Conservation (phyloP, 352 stramenopile genomes). For the Phytopythium delawarense region DNA sequence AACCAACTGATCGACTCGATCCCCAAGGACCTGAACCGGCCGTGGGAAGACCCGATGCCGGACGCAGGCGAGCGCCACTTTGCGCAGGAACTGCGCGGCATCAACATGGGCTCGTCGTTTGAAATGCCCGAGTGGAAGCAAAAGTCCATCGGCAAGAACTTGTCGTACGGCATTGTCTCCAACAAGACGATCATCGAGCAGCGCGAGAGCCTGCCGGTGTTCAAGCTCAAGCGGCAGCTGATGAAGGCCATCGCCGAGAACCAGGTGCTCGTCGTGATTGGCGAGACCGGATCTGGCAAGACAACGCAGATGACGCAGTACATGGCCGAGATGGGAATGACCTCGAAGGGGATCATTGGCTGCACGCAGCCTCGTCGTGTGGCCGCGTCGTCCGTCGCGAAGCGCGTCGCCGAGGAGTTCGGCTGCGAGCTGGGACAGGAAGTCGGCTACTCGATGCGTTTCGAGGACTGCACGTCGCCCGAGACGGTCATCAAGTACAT, state of each 20-base stretch:
- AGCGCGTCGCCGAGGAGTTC: slow-evolving; percentile 97
- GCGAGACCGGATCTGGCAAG: slow-evolving; percentile 98
- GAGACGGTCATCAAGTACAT: slow-evolving; percentile 99
- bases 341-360: slow-evolving; percentile 95
- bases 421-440: slow-evolving; percentile 91
- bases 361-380: slow-evolving; percentile 98
- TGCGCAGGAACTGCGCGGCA: slow-evolving; percentile 92
- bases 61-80: slow-evolving; percentile 97
- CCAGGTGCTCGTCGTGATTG: slow-evolving; percentile 98
- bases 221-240: slow-evolving; percentile 95
- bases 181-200: slow-evolving; percentile 96
- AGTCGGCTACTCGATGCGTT: slow-evolving; percentile 92
- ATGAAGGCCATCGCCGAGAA: slow-evolving; percentile 95
- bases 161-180: slow-evolving; percentile 96
- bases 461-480: slow-evolving; percentile 79
- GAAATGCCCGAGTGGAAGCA: slow-evolving; percentile 97
- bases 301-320: slow-evolving; percentile 99
- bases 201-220: slow-evolving; percentile 95
- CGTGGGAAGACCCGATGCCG: slow-evolving; percentile 98
- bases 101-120: slow-evolving; percentile 89
- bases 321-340: slow-evolving; percentile 96
- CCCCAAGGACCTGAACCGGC: slow-evolving; percentile 97
- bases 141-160: slow-evolving; percentile 95
- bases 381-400: slow-evolving; percentile 96
- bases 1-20: slow-evolving; percentile 97